A percentile compares a stretch with the other conserved stretches of the same genome.
phyloP scores from a whole-genome alignment of 1,284 basidiomycete genomes.

The Leccinum fallax region DNA sequence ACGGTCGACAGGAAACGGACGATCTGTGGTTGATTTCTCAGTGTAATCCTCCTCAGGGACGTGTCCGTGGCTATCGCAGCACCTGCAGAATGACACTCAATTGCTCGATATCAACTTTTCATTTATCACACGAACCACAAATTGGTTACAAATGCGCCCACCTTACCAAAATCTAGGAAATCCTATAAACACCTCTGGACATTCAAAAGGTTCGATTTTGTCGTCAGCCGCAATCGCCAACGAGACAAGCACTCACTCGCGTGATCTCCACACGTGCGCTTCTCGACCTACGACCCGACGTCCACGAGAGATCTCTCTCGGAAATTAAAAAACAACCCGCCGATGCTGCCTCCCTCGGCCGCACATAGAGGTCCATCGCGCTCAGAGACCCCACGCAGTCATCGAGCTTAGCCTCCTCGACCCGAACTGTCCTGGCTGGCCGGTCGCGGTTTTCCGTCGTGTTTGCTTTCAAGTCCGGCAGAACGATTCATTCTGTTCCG shows the following conservation, averaged over 20 bases:
- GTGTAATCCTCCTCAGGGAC: slow-evolving; percentile 31
- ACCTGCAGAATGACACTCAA: slow-evolving; percentile 10
- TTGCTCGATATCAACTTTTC: slow-evolving; percentile 26
- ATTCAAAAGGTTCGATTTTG: slow-evolving; percentile 21
- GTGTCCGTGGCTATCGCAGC: slow-evolving; percentile 28
- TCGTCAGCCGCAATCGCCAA: slow-evolving; percentile 19
- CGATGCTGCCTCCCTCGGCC: slow-evolving; percentile 5
- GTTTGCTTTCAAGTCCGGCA: not conserved
- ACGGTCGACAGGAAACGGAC: slow-evolving; percentile 10
- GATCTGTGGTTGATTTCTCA: slow-evolving; percentile 26
- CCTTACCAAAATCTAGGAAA: slow-evolving; percentile 30
- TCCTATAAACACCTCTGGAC: slow-evolving; percentile 12
- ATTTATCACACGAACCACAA: slow-evolving; percentile 32
- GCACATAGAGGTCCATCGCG: not conserved
- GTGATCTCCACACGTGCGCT: not conserved
- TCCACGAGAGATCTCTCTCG: slow-evolving; percentile 17
- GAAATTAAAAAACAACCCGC: slow-evolving; percentile 33
- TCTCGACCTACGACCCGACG: slow-evolving; percentile 10
- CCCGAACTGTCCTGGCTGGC: not conserved
- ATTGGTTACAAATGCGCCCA: slow-evolving; percentile 28
- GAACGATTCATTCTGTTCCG: not conserved
- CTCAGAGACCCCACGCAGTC: not conserved
- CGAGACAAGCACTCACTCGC: not conserved
- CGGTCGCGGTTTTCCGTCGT: not conserved
- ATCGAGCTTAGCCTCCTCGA: not conserved